These are phyloP conservation scores for Xylariaceae sp. DNA, from an alignment of 2,329 filamentous ascomycete species.

Conservation along the genomic window DNA sequence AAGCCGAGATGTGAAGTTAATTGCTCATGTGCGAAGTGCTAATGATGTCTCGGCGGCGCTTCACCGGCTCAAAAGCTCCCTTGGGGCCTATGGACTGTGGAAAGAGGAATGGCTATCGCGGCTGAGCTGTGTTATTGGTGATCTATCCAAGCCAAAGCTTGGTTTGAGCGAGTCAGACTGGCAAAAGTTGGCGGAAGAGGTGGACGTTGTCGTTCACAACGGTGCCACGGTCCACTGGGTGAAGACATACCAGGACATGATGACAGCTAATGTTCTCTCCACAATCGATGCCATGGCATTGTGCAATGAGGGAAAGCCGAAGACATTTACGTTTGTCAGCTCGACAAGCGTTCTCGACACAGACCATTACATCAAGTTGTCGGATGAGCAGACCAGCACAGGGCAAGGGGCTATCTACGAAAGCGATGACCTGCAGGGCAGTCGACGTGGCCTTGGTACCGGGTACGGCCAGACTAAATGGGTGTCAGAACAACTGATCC, in stretches of 20 bases:
- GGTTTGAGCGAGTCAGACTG: constrained; percentile 64
- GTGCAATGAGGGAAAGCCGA: constrained; percentile 71
- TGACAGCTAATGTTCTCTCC: constrained; percentile 70
- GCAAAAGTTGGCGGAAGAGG: constrained; percentile 58
- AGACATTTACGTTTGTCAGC: constrained; percentile 74
- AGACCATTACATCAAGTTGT: constrained; percentile 72
- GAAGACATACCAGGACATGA: constrained; percentile 60
- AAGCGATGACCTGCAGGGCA: constrained; percentile 71
- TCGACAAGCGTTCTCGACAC: constrained; percentile 80
- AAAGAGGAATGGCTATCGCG: constrained; percentile 59
- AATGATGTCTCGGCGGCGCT: constrained; percentile 56
- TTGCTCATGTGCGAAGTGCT: constrained; percentile 67
- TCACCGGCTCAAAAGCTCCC: constrained; percentile 60
- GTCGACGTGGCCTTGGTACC: constrained; percentile 68
- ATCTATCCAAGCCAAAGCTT: constrained; percentile 66
- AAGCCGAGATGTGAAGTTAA: constrained; percentile 51
- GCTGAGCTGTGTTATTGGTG: constrained; percentile 65
- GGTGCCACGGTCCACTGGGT: constrained; percentile 81
- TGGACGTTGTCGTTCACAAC: constrained; percentile 76
- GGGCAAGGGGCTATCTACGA: constrained; percentile 66
- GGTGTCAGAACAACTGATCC: constrained; percentile 59
- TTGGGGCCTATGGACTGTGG: constrained; percentile 78
- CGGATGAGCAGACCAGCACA: constrained; percentile 53
- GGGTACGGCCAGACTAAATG: constrained; percentile 93
- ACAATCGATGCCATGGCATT: constrained; percentile 72